A percentile compares a stretch with the other conserved stretches of the same genome.
These are phyloP conservation scores for Arabidopsis thaliana DNA, from an alignment of 345 rosid species.

Conservation along the genomic window TAIR10.1 NC_003075.7:15667001-15667500, in stretches of 20 bases:
- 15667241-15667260: constrained; percentile 36
- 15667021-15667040: too few relatives aligned
- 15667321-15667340: constrained; percentile 6
- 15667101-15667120: neutral
- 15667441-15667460: neutral
- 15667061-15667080: neutral
- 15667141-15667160: neutral
- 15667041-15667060: neutral
- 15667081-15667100: neutral
- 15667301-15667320: constrained; percentile 12
- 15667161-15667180: constrained; percentile 18
- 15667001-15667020: too few relatives aligned
- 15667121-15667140: neutral
- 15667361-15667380: constrained; percentile 13
- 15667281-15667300: constrained; percentile 4
- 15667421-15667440: neutral
- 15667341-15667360: constrained; percentile 17
- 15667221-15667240: neutral
- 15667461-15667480: neutral
- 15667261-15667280: constrained; percentile 34
- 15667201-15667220: constrained; percentile 5
- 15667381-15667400: neutral
- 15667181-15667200: constrained; percentile 14
- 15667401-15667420: neutral
- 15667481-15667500: neutral